phyloP scores from a whole-genome alignment of 768 basidiomycete species.

The Podaxis sp. region DNA sequence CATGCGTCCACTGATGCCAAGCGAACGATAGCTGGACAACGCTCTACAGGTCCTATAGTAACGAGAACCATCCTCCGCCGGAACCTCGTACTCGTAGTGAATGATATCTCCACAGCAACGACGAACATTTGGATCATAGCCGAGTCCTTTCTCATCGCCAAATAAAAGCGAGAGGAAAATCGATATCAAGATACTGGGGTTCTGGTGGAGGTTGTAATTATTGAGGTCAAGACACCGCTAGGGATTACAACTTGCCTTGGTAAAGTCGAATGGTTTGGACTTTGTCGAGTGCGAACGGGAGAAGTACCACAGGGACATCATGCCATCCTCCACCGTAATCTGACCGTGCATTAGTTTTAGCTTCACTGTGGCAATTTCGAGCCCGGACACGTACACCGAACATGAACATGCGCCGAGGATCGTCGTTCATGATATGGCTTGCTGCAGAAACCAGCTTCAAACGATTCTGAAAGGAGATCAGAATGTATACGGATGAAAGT shows the following conservation, averaged over 20 bases:
- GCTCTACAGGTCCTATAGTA: not conserved
- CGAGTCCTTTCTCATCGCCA: slow-evolving; percentile 17
- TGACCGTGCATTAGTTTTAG: not conserved
- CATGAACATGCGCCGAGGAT: slow-evolving; percentile 21
- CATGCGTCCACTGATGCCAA: not conserved
- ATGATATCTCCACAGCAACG: not conserved
- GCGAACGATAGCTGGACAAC: not conserved
- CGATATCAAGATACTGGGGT: slow-evolving; percentile 16
- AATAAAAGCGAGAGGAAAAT: slow-evolving; percentile 20
- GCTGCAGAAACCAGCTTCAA: slow-evolving; percentile 6
- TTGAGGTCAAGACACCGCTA: not conserved
- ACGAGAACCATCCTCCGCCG: not conserved
- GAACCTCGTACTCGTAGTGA: not conserved
- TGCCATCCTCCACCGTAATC: slow-evolving; percentile 17
- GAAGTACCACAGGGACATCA: slow-evolving; percentile 19
- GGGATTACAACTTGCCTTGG: not conserved
- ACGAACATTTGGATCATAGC: slow-evolving; percentile 14
- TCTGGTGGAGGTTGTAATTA: slow-evolving; percentile 5
- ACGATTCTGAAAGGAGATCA: slow-evolving; percentile 5
- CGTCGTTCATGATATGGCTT: slow-evolving; percentile 25
- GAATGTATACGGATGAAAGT: no score
- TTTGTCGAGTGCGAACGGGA: slow-evolving; percentile 19
- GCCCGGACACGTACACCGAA: slow-evolving; percentile 17
- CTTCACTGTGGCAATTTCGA: not conserved
- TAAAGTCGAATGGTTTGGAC: slow-evolving; percentile 15